A percentile compares a stretch with the other conserved stretches of the same genome.
Evolutionary conservation across 2,329 filamentous ascomycete genomes (phyloP).

Genomic region (Monascus ruber): DNA sequence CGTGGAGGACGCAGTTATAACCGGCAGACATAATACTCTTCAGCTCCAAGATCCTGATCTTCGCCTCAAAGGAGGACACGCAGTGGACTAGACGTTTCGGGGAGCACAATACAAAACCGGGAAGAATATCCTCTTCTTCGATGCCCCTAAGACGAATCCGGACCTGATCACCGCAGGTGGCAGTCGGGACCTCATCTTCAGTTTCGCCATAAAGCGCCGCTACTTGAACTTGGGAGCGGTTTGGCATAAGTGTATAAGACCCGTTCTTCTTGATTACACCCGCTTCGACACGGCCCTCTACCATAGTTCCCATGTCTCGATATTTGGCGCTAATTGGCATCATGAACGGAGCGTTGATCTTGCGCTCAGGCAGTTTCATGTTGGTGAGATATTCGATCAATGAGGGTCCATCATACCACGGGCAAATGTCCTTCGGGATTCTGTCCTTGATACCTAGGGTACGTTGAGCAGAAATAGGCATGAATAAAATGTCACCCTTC

Average conservation of each 20-base stretch:
- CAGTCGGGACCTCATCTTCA: constrained; percentile 75
- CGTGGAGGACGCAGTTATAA: constrained; percentile 96
- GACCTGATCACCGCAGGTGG: constrained; percentile 88
- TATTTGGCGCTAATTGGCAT: constrained; percentile 97
- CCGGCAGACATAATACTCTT: constrained; percentile 89
- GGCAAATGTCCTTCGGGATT: constrained; percentile 60
- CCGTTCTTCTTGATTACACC: constrained; percentile 87
- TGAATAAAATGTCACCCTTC: constrained; percentile 87
- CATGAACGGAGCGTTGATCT: constrained; percentile 97
- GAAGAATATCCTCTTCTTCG: constrained; percentile 93
- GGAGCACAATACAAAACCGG: constrained; percentile 92
- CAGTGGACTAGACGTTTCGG: constrained; percentile 88
- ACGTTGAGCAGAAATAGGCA: constrained; percentile 89
- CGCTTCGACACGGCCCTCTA: constrained; percentile 94
- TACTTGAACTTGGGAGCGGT: constrained; percentile 68
- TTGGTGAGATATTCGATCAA: constrained; percentile 90
- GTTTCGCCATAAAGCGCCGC: constrained; percentile 87
- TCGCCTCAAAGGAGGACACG: constrained; percentile 82
- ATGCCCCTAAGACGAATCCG: constrained; percentile 84
- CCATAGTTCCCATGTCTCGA: constrained; percentile 91
- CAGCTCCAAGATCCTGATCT: constrained; percentile 88
- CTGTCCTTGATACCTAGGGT: constrained; percentile 80
- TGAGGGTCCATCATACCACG: constrained; percentile 83
- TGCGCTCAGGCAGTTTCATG: constrained; percentile 88
- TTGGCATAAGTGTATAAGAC: constrained; percentile 88